phyloP scores from a whole-genome alignment of 1,139 yeast genomes.

The Nadsonia starkeyi-henricii region DNA sequence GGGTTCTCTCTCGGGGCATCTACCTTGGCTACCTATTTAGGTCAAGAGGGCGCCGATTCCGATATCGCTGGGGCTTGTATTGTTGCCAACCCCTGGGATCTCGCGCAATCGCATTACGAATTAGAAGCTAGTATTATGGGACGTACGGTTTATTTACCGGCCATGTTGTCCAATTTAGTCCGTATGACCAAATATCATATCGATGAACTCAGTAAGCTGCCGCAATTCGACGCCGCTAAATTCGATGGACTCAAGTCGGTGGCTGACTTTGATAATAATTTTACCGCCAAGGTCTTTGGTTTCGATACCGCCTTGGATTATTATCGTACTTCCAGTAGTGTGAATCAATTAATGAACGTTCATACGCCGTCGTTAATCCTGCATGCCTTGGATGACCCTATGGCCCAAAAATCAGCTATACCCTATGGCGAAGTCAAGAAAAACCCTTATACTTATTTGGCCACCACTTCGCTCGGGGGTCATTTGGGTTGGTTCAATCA shows the following conservation, averaged over 20 bases:
- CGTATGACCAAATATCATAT: constrained; percentile 51
- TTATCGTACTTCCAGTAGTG: constrained; percentile 57
- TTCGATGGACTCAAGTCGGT: constrained; percentile 27
- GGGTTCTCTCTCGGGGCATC: constrained; percentile 90
- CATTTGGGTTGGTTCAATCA: constrained; percentile 65
- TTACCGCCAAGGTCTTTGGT: constrained; percentile 66
- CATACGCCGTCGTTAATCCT: constrained; percentile 56
- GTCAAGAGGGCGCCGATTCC: constrained; percentile 42
- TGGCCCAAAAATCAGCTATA: constrained; percentile 42
- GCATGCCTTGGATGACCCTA: constrained; percentile 73
- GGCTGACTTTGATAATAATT: constrained; percentile 51
- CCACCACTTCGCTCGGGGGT: constrained; percentile 73
- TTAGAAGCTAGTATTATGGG: constrained; percentile 47
- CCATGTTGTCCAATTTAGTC: constrained; percentile 51
- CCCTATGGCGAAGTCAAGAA: constrained; percentile 45
- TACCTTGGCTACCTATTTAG: constrained; percentile 63
- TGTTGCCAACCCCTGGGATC: constrained; percentile 78
- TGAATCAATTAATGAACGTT: constrained; percentile 39
- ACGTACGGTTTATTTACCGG: constrained; percentile 44
- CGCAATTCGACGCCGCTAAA: constrained; percentile 24
- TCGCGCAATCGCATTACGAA: constrained; percentile 41
- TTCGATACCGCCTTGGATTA: constrained; percentile 58
- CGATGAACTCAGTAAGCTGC: constrained; percentile 34
- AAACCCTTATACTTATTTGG: constrained; percentile 56
- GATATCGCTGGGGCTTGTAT: constrained; percentile 51